Conservation (phyloP, 805 yeast species). For the Wickerhamiella lipophila region DNA sequence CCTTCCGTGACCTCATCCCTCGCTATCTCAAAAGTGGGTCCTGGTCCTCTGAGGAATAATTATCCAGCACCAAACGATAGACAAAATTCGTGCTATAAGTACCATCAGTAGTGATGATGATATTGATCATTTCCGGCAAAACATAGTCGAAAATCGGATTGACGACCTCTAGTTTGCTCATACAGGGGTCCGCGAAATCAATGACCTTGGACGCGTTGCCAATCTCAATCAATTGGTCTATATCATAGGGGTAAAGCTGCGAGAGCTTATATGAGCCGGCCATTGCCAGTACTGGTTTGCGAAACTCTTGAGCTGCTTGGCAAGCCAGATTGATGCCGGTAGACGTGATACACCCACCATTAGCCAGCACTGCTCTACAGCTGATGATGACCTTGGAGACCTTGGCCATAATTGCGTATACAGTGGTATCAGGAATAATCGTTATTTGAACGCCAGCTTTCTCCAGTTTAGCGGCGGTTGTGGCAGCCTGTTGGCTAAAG, state of each 20-base stretch:
- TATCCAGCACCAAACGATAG: conserved; percentile 88
- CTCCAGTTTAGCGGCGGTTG: conserved; percentile 65
- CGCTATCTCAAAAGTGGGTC: conserved; percentile 10
- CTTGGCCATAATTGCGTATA: conserved; percentile 90
- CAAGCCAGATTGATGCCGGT: conserved; percentile 89
- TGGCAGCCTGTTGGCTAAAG: conserved; percentile 62
- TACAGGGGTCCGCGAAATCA: conserved; percentile 55
- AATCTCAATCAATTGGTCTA: conserved; percentile 72
- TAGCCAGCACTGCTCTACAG: conserved; percentile 82
- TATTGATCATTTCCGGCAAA: conserved; percentile 87
- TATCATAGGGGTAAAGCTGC: conserved; percentile 83
- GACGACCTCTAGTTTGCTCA: conserved; percentile 65
- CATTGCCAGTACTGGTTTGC: conserved; percentile 92
- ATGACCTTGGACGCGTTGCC: conserved; percentile 88
- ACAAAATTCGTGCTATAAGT: conserved; percentile 95
- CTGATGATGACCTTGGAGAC: conserved; percentile 95
- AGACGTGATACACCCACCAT: conserved; percentile 84
- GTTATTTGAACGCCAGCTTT: conserved; percentile 81
- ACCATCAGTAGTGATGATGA: conserved; percentile 88
- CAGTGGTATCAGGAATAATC: conserved; percentile 84
- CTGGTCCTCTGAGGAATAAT: conserved; percentile 71
- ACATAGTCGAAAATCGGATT: conserved; percentile 87
- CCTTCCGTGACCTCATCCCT: too few relatives aligned
- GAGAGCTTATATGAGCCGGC: conserved; percentile 89
- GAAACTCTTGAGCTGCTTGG: conserved; percentile 88